Percentiles rank a stretch among this genome's conserved stretches.
phyloP scores from a whole-genome alignment of 352 stramenopile genomes.

The Elongisporangium anandrum region DNA sequence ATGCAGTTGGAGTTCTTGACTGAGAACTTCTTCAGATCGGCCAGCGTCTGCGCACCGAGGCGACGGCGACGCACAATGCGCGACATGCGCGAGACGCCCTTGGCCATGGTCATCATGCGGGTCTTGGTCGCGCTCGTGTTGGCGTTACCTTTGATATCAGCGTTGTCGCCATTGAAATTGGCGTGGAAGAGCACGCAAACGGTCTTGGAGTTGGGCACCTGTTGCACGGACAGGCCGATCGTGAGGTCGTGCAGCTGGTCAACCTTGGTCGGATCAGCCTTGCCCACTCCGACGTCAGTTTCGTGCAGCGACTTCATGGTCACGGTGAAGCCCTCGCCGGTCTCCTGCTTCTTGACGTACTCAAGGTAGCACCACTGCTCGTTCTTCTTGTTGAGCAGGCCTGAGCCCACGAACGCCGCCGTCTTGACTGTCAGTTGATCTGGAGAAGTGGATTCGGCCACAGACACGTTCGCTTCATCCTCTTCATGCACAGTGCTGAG shows the following conservation, averaged over 20 bases:
- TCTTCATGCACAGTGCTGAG: not conserved
- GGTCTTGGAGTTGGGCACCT: constrained; percentile 23
- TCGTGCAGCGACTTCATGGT: constrained; percentile 26
- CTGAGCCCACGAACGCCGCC: constrained; percentile 21
- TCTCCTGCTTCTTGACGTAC: constrained; percentile 12
- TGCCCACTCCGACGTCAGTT: constrained; percentile 23
- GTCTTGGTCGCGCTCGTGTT: constrained; percentile 12
- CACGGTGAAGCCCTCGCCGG: constrained; percentile 19
- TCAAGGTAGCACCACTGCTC: constrained; percentile 32
- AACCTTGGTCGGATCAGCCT: constrained; percentile 36
- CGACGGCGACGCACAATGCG: constrained; percentile 49
- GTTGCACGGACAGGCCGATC: constrained; percentile 26
- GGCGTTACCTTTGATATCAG: constrained; percentile 8
- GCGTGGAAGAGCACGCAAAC: constrained; percentile 42
- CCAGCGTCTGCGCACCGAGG: constrained; percentile 50
- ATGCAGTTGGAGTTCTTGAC: constrained; percentile 50
- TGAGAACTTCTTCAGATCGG: constrained; percentile 36
- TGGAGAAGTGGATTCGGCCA: constrained; percentile 2
- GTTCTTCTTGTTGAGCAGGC: constrained; percentile 20
- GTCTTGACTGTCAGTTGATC: constrained; percentile 21
- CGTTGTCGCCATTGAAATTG: constrained; percentile 14
- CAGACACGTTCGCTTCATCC: not conserved
- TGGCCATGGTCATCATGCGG: constrained; percentile 34
- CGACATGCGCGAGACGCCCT: constrained; percentile 27
- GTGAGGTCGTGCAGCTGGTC: constrained; percentile 32